phyloP scores from a whole-genome alignment of 805 yeast species.

The Candida jianshihensis region DNA sequence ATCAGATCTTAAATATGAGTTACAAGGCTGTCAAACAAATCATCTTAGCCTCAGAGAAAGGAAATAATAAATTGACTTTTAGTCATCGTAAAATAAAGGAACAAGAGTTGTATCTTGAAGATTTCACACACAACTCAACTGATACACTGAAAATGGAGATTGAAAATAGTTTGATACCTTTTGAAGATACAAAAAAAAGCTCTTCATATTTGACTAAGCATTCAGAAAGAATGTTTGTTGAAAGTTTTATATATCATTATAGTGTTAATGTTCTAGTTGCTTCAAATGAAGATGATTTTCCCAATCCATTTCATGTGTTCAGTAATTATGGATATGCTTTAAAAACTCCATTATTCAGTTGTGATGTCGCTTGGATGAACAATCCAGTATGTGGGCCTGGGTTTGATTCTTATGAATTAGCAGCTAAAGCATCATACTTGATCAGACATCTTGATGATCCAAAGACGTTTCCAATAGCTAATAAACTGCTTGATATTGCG shows the following conservation, averaged over 20 bases:
- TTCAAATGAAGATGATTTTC: constrained; percentile 25
- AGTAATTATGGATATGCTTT: constrained; percentile 25
- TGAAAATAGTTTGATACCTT: constrained; percentile 11
- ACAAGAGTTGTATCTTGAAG: constrained; percentile 3
- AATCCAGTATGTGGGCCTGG: constrained; percentile 36
- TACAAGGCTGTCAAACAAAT: constrained; percentile 26
- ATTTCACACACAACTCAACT: constrained; percentile 18
- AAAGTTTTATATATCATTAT: constrained; percentile 38
- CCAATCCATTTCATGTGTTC: constrained; percentile 37
- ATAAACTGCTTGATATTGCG: constrained; percentile 13
- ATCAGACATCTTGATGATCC: constrained; percentile 9
- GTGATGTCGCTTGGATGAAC: constrained; percentile 36
- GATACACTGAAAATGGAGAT: constrained; percentile 16
- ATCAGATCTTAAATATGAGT: constrained; percentile 29
- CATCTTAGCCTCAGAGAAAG: not conserved
- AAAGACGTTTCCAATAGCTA: constrained; percentile 5
- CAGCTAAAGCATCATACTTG: constrained; percentile 30
- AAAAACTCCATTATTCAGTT: constrained; percentile 29
- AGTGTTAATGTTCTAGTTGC: constrained; percentile 32
- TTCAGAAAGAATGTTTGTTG: constrained; percentile 31
- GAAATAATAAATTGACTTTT: not conserved
- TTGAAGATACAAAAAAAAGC: not conserved
- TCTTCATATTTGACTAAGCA: constrained; percentile 6
- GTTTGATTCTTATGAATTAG: constrained; percentile 27
- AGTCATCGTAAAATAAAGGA: not conserved